Evolutionary conservation across 225 moss, liverwort and hornwort genomes (phyloP), one percentile per base, ranked within the genome.

Genomic region (Antitrichia curtipendula): DNA sequence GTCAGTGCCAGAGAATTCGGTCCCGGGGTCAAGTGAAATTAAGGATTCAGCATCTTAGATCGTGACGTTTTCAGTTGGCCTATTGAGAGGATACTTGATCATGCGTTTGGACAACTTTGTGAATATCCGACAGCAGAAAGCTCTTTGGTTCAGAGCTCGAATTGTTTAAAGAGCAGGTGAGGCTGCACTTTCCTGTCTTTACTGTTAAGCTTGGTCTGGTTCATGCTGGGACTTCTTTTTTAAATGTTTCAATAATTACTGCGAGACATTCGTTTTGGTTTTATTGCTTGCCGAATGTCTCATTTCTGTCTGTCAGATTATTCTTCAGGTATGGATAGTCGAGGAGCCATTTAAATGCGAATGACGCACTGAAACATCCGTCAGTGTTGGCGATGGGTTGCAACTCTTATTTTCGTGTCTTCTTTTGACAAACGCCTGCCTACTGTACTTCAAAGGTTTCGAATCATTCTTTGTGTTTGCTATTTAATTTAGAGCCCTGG

Each of bases 101-200:
- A 59, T 84, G 41, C 38, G 50, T 24, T 70, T 82, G 84, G 60
- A 45, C 47, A 45, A 41, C 82, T 31, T 40, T 85, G 81, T 84
- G 69, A 59, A 85, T 85, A 85, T 84, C 71, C 73, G 65, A 60
- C 82, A 59, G 83, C 87, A 59, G 76, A 86, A 75, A 90, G 76
- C 70, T 56, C 61, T 80, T 80, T 61, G 83, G 43, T 89, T 64
- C 49, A 84, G 76, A 83, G 41, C 80, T 78, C 70, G 59, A 75
- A 78, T 88, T 80, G 45, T 74, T 65, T 71, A 69, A 69, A 74
- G 69, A 91, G 36, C 86, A 90, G 88, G 92, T 92, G 81, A 90
- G 38, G 38, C 78, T 77, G 71, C 61, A 62, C 9, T 80, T 64
- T 56, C 45, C n/a, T 78, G 47, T 45, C 54, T 87, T 59, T 63